Percentiles rank a stretch among this genome's conserved stretches.
phyloP scores from a whole-genome alignment of 257 asterid species.

The Ilex asprella region DNA sequence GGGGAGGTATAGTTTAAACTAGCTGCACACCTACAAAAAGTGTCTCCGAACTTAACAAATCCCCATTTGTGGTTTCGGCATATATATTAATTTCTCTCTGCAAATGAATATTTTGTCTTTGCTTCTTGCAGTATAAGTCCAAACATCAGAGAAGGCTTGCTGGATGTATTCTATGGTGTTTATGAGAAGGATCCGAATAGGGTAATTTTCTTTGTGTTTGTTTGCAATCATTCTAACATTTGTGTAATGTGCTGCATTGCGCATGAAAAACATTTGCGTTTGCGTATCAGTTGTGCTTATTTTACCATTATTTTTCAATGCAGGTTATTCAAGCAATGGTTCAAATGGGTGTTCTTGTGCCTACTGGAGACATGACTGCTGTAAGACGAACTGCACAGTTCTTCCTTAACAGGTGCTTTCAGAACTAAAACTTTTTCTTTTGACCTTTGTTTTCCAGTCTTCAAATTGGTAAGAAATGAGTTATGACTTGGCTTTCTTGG shows the following conservation, averaged over 20 bases:
- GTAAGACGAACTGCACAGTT: slow-evolving; percentile 87
- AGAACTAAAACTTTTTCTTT: slow-evolving; percentile 1
- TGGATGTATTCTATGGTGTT: slow-evolving; percentile 86
- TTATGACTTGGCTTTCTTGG: too few relatives aligned
- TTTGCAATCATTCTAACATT: background rate
- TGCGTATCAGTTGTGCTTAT: background rate
- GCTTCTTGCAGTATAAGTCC: slow-evolving; percentile 67
- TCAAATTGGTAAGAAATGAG: too few relatives aligned
- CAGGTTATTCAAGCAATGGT: slow-evolving; percentile 86
- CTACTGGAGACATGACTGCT: slow-evolving; percentile 92
- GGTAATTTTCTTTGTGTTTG: slow-evolving; percentile 28
- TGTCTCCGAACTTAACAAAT: background rate
- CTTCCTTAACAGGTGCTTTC: slow-evolving; percentile 72
- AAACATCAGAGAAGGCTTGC: slow-evolving; percentile 79
- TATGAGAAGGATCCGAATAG: slow-evolving; percentile 87
- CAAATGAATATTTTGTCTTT: slow-evolving; percentile 10
- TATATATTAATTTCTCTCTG: slow-evolving; percentile 2
- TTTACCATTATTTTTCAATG: slow-evolving; percentile 10
- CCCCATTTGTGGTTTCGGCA: background rate
- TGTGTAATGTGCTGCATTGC: background rate
- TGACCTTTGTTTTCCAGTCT: background rate
- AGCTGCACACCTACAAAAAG: background rate
- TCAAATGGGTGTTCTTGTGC: slow-evolving; percentile 93
- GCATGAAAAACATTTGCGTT: slow-evolving; percentile 4
- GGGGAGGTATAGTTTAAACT: slow-evolving; percentile 52